These are phyloP conservation scores for Croton laevigatus DNA, from an alignment of 441 rosid genomes.

Conservation along the genomic window DNA sequence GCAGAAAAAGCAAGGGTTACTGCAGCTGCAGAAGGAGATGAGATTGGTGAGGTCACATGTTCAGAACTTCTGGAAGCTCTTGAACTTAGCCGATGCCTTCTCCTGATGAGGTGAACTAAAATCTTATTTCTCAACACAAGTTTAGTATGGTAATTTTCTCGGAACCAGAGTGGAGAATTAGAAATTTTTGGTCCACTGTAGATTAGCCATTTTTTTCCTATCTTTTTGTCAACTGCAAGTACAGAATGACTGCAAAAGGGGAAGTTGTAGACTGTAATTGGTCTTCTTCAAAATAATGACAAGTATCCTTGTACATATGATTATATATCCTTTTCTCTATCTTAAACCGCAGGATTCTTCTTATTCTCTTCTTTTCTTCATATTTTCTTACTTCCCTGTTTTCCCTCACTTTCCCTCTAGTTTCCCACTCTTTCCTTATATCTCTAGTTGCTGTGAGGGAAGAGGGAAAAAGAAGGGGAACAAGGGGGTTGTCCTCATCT, in stretches of 20 bases:
- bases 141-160: neutral
- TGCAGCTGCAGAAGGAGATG: constrained; percentile 78
- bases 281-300: neutral
- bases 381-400: neutral
- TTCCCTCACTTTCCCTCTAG: neutral
- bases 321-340: neutral
- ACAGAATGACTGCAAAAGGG: neutral
- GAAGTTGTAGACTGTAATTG: neutral
- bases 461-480: too few species aligned
- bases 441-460: too few species aligned
- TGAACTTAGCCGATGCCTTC: constrained; percentile 96
- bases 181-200: neutral
- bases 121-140: constrained; percentile 9
- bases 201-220: neutral
- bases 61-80: constrained; percentile 99
- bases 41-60: constrained; percentile 87
- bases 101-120: constrained; percentile 77
- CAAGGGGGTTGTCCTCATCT: too few species aligned
- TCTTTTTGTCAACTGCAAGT: neutral
- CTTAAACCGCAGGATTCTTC: neutral
- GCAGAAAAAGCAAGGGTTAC: constrained; percentile 84
- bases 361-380: neutral
- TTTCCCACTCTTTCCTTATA: too few species aligned
- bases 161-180: neutral
- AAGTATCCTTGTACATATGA: neutral